Base-by-base conservation (phyloP, 164 flowering plant genomes). In the Litsea cubeba region DNA sequence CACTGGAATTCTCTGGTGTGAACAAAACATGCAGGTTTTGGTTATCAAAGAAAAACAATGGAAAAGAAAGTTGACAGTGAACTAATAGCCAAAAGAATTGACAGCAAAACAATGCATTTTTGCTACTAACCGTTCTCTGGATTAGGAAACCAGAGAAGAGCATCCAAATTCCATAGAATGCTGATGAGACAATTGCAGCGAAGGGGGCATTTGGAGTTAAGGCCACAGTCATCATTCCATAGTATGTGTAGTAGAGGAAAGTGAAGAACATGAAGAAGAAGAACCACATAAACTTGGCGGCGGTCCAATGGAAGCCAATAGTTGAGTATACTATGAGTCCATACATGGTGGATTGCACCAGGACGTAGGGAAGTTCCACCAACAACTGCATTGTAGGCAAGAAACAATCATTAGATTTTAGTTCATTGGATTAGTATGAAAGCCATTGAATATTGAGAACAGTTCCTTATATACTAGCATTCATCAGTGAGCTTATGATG, bases 221-320 rank as follows among this genome's bases (percentile, higher is more conserved):
- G 62, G 81, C 65, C 10, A 81, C 81, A 6, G 77, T 68, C 83
- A 81, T 81, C 83, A 81, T 78, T n/a, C 83, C 83, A 66, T 78
- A 78, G 77, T 78, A 81, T 40, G 81, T 81, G 81, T 76, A 81
- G 65, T 78, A 81, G 46, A 81, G 77, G 77, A 81, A 78, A 22
- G 81, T 81, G 75, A 81, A 78, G 77, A 70, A 81, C 79, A 75
- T 78, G 79, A 76, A 72, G 65, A 78, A 81, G 66, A 81, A 76
- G 81, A 76, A 81, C 83, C 83, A 81, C 62, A 78, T 10, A 71
- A 81, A 81, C 66, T 81, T 81, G 32, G 69, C 35, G 4, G 28
- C 40, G 4, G 73, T 76, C 79, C 81, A 78, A 11, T 76, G 70
- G 65, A 81, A 81, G 46, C 83, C 81, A 51, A 81, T 32, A 7